Conservation (phyloP, 2,329 filamentous ascomycete species). For the Penicillium sp. region DNA sequence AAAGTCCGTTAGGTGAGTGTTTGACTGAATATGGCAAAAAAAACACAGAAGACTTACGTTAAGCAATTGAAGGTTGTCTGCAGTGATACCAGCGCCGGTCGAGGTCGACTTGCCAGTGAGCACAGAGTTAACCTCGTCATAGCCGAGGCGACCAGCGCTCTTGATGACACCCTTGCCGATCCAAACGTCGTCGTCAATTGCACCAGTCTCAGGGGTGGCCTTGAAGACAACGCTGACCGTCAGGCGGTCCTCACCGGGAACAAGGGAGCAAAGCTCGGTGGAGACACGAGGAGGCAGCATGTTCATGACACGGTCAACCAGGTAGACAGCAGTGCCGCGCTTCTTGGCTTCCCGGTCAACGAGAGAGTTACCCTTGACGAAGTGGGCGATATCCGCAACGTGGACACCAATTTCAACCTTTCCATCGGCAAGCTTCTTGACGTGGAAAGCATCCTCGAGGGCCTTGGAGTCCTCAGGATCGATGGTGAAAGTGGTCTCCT, state of each 20-base stretch:
- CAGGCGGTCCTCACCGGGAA: slow-evolving; percentile 85
- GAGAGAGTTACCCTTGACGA: slow-evolving; percentile 93
- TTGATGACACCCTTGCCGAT: slow-evolving; percentile 93
- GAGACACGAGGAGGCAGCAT: slow-evolving; percentile 88
- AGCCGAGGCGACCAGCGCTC: slow-evolving; percentile 83
- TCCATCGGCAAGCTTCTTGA: slow-evolving; percentile 82
- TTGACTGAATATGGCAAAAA: not conserved
- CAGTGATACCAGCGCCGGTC: slow-evolving; percentile 68
- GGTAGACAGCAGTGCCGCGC: slow-evolving; percentile 91
- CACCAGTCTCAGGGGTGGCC: slow-evolving; percentile 80
- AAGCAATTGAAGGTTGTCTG: slow-evolving; percentile 80
- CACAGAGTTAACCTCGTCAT: slow-evolving; percentile 84
- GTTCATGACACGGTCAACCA: slow-evolving; percentile 86
- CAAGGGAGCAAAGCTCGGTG: slow-evolving; percentile 84
- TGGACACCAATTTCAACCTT: slow-evolving; percentile 94
- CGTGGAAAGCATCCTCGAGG: slow-evolving; percentile 89
- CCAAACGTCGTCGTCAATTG: slow-evolving; percentile 88
- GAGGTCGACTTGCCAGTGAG: slow-evolving; percentile 69
- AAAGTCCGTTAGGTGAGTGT: not conserved
- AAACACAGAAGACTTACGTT: slow-evolving; percentile 60
- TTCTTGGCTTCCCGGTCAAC: slow-evolving; percentile 98
- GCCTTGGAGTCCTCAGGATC: slow-evolving; percentile 87
- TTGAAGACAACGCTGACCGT: slow-evolving; percentile 93
- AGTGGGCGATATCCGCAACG: slow-evolving; percentile 93
- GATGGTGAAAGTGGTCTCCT: slow-evolving; percentile 87